Evolutionary conservation across 371 early-diverging fungal species (phyloP), one percentile per base, ranked within the genome.

Genomic region (Dentiscutata heterogama): DNA sequence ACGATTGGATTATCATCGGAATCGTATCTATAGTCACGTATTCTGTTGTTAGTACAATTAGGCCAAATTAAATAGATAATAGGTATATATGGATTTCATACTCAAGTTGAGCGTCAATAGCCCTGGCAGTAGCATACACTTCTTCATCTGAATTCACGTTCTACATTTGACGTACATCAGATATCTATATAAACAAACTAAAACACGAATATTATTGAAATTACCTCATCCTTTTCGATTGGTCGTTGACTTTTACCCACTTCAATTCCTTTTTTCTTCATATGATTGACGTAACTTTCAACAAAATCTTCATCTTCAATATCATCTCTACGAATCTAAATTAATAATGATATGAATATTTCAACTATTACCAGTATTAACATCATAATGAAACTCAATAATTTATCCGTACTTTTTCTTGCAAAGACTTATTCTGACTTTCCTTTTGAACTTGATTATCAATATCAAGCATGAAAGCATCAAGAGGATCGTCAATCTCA

Each of bases 381-480:
- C 18, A 27, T 4, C 29, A 1, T 27, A 27, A n/a, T 53, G 25
- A 39, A 50, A 25, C 18, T n/a, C 25, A 29, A 54, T 39, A 50
- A 72, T n/a, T 6, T 54, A 51, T 27, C 13, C 31, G 39, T 64
- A 22, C 60, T 84, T 86, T 83, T 81, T 84, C 89, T 84, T 89
- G 88, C 86, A 89, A 81, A 27, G 86, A 87, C 14, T 46, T 64
- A 78, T 88, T 88, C 65, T 84, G 75, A 64, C 86, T 89, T 70
- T 89, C 85, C 50, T 87, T 84, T 51, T 89, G 87, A 7, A 91
- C 93, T 74, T 92, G 88, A 39, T 90, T 87, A 78, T 88, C 89
- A 77, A 96, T 94, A 42, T 89, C 92, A 3, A 94, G 92, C 97
- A 97, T 97, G 85, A 96, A 97, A 1, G 96, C 95, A 75, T 97